Base-by-base conservation (phyloP, 192 early-diverging fungal genomes). In the Coemansia javaensis region DNA sequence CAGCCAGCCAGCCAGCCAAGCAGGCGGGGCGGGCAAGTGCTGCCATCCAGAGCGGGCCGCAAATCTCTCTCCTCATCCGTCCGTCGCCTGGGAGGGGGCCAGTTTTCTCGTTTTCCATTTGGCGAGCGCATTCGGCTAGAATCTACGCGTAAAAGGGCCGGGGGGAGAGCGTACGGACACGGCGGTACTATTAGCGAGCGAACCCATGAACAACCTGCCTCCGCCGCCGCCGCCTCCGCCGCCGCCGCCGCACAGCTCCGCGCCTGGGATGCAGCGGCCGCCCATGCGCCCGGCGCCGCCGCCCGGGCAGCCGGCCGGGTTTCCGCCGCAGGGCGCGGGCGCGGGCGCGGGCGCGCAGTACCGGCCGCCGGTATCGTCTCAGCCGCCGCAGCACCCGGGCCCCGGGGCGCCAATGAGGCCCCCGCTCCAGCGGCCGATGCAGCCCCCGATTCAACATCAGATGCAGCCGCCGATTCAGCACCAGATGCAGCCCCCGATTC, bases 281-380 rank as follows among this genome's bases (percentile, higher is more conserved):
- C 50, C 59, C 4, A 45, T 40, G 28, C 59, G 50, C 9, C 33
- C 56, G 12, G 51, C 56, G 11, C 45, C 59, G 16, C 44, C 51
- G 16, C 65, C 56, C 4, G 49, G 35, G 10, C 56, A 41, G 28
- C 58, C 56, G 23, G 51, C 55, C 6, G 66, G 62, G 14, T 62
- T 62, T 40, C 59, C 69, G 31, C 57, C 51, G 34, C 61, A 62
- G 46, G 59, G 65, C 43, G 40, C 38, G 9, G 41, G 39, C 21
- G 33, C 7, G 25, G 4, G 4, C 3, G 3, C n/a, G n/a, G n/a
- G n/a, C n/a, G n/a, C 45, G 18, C 54, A 53, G 38, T 59, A 70
- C 50, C 37, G 56, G 21, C 61, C 66, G 4, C 49, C 38, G 18
- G 36, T 23, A 12, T 47, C 49, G 40, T 47, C 68, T 23, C 47